Percentiles rank a stretch among this genome's conserved stretches.
These are phyloP conservation scores for Ramalina intermedia DNA, from an alignment of 495 filamentous ascomycete genomes.

Conservation along the genomic window DNA sequence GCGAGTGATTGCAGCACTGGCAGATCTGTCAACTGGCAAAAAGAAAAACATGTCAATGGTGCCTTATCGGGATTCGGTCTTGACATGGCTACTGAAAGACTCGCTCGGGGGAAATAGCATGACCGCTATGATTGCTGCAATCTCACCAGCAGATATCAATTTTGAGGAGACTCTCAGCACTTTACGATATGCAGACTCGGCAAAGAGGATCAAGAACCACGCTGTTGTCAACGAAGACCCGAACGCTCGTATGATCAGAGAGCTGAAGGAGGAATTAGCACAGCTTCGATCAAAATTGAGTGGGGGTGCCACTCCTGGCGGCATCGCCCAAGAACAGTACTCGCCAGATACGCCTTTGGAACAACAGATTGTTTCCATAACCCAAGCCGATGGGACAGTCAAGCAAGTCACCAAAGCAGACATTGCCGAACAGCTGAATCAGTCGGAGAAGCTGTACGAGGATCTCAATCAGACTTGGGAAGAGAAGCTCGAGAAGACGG, in stretches of 20 bases:
- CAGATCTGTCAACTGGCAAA: slow-evolving; percentile 77
- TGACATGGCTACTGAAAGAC: slow-evolving; percentile 97
- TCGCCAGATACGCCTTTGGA: slow-evolving; percentile 83
- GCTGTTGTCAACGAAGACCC: slow-evolving; percentile 98
- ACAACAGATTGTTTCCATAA: slow-evolving; percentile 91
- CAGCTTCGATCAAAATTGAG: slow-evolving; percentile 76
- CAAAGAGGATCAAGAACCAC: slow-evolving; percentile 99
- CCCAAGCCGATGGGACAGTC: slow-evolving; percentile 65
- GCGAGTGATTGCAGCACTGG: slow-evolving; percentile 93
- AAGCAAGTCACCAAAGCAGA: slow-evolving; percentile 98
- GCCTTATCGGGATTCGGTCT: slow-evolving; percentile 89
- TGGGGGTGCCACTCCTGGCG: slow-evolving; percentile 39
- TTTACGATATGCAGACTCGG: slow-evolving; percentile 89
- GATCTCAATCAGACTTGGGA: slow-evolving; percentile 99
- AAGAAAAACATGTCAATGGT: slow-evolving; percentile 76
- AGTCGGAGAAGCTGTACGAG: slow-evolving; percentile 88
- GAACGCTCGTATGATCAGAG: slow-evolving; percentile 96
- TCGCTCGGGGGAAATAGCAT: slow-evolving; percentile 97
- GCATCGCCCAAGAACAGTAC: slow-evolving; percentile 60
- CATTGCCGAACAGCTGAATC: slow-evolving; percentile 88
- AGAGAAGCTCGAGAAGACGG: slow-evolving; percentile 85
- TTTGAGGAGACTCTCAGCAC: slow-evolving; percentile 96
- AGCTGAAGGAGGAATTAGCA: slow-evolving; percentile 89
- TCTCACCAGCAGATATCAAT: slow-evolving; percentile 97
- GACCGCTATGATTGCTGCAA: slow-evolving; percentile 99